Evolutionary conservation across 1,284 basidiomycete genomes (phyloP), one percentile per base, ranked within the genome.

Genomic region (Polyporus tsugae): DNA sequence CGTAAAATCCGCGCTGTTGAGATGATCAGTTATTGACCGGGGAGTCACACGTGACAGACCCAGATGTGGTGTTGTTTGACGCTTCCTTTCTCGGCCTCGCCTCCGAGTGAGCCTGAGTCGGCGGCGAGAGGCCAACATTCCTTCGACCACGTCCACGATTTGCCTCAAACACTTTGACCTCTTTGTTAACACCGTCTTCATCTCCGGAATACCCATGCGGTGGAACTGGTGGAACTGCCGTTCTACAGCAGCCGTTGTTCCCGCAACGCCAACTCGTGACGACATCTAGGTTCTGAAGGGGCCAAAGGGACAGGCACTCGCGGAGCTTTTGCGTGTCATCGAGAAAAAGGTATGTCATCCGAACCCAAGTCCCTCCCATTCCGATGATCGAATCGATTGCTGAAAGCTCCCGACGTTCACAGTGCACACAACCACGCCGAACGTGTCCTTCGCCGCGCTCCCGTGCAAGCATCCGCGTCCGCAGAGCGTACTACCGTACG

Each of bases 291-390:
- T 64, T 64, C 69, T 65, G 65, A 49, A 36, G 22, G 53, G 63
- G 58, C 65, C 60, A 62, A 62, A 72, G 71, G 71, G 62, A 41
- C 71, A 72, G 68, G 71, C 68, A 72, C 68, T 70, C 64, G 62
- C 64, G 71, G 67, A 68, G 64, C 64, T 60, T 70, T 41, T 67
- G 11, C 41, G 7, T 59, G 67, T 58, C 63, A 62, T 66, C 65
- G 62, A 25, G 49, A 13, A 57, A 53, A 44, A 33, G 68, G 71
- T 70, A 68, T 66, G 68, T 70, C 68, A 68, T 64, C 59, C 42
- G 35, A 38, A n/a, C 55, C 64, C 68, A 15, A 29, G 13, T 17
- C 29, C 33, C 35, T 36, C 46, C 36, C 10, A 58, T 36, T 25
- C 55, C 60, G 62, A 62, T 66, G 60, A 66, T 62, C 62, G 38